Evolutionary conservation across 2,329 filamentous ascomycete genomes (phyloP).

Genomic region (Ascochyta koolunga): DNA sequence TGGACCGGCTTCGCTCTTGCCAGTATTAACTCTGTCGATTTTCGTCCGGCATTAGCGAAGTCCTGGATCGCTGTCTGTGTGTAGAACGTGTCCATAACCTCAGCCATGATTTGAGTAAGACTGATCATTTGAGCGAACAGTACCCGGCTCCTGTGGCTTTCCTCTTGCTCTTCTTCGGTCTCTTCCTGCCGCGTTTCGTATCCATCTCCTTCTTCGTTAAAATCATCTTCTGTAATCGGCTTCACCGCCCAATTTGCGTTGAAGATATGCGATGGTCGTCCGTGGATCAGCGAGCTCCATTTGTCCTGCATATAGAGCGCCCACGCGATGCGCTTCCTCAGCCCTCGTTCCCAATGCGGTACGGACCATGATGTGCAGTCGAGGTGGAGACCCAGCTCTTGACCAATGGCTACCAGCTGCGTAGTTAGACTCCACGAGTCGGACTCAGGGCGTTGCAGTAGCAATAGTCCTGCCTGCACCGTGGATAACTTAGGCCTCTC

Average conservation of each 20-base stretch:
- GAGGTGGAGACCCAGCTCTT: constrained; percentile 87
- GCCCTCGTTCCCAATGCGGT: constrained; percentile 81
- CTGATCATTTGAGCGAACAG: constrained; percentile 78
- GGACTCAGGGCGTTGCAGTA: constrained; percentile 76
- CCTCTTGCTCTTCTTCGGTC: constrained; percentile 63
- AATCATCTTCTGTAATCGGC: constrained; percentile 69
- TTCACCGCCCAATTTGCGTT: constrained; percentile 78
- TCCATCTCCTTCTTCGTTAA: constrained; percentile 65
- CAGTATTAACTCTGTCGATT: constrained; percentile 75
- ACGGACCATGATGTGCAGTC: constrained; percentile 89
- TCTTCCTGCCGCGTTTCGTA: constrained; percentile 59
- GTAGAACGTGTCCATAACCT: constrained; percentile 84
- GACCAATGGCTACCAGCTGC: constrained; percentile 83
- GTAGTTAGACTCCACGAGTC: constrained; percentile 86
- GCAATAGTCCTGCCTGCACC: constrained; percentile 75
- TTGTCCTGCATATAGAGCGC: constrained; percentile 94
- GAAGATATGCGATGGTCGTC: constrained; percentile 79
- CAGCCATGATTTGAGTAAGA: constrained; percentile 75
- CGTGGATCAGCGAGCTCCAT: constrained; percentile 85
- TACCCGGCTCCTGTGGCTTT: constrained; percentile 70
- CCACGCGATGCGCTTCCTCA: constrained; percentile 87
- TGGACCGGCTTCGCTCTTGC: constrained; percentile 81
- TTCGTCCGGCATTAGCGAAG: constrained; percentile 68
- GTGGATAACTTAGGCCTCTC: constrained; percentile 82
- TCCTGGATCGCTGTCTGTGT: constrained; percentile 76